Base-by-base conservation (phyloP, 805 yeast genomes). In the Candida multigemmis region DNA sequence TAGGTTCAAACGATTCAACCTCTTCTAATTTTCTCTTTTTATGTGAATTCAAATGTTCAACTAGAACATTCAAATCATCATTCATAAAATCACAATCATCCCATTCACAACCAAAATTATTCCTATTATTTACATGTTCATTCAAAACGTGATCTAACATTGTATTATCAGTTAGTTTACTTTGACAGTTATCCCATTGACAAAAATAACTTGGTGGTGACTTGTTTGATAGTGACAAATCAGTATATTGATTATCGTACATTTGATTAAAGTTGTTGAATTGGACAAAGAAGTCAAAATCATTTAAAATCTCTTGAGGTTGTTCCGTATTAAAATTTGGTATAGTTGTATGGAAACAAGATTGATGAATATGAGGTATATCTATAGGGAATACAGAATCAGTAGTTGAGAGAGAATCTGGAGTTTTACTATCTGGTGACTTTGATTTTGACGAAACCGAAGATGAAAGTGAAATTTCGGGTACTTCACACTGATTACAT, bases 81-180 rank as follows among this genome's bases (percentile, higher is more conserved):
- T 79, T 64, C 12, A 59, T 56, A 44, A 65, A 82, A 22, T 67
- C 55, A 62, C 96, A 86, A 28, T 74, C 65, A 30, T 60, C 53
- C 95, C 94, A 85, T 42, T 76, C 84, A 56, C 96, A 86, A 25
- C 65, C 57, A 26, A 50, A 59, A 7, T n/a, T 27, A 5, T 25
- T 24, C 12, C 22, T 28, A 14, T 23, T 42, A 20, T 64, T 53
- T 13, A 77, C 40, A 44, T 79, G 86, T 22, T 60, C 56, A 31
- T 70, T 72, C 12, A 53, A 33, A 4, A 61, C 36, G 30, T 61
- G 68, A 20, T 46, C 35, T 25, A 56, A 33, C 16, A 61, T 45
- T 3, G 46, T 42, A 10, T 39, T 45, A 27, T 53, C 50, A 16
- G 56, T 50, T 23, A 68, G 56, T 15, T 40, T 42, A 23, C 60